Evolutionary conservation across 73 alveolate species (phyloP).

Genomic region (Tetrahymena elliotti): DNA sequence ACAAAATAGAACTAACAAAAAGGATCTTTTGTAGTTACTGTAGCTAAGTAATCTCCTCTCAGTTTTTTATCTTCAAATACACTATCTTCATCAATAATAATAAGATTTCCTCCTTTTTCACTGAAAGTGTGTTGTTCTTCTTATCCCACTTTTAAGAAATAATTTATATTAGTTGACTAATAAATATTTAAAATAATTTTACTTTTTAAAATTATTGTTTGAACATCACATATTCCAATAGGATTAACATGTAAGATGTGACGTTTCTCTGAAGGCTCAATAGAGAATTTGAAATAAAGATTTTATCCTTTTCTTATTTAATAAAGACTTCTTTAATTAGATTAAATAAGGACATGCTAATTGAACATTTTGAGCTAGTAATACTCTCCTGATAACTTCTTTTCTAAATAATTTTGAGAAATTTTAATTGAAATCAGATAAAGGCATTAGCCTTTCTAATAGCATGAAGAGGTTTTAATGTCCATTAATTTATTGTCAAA

Average conservation of each 20-base stretch:
- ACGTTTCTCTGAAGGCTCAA: not conserved
- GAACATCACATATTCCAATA: not conserved
- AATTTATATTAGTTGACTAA: not conserved
- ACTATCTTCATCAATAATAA: not conserved
- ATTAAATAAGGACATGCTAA: not conserved
- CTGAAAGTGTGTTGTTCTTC: not conserved
- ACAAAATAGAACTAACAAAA: not conserved
- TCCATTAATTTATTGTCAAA: not conserved
- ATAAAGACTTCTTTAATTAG: not conserved
- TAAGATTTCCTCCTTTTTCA: not conserved
- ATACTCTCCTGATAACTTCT: not conserved
- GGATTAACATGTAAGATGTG: not conserved
- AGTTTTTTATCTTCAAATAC: not conserved
- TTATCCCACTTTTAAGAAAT: not conserved
- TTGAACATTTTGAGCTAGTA: not conserved
- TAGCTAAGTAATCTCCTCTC: not conserved
- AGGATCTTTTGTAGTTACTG: not conserved
- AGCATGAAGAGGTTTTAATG: not conserved
- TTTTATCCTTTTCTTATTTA: not conserved
- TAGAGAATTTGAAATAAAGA: not conserved
- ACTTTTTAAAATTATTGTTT: not conserved
- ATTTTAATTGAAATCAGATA: not conserved
- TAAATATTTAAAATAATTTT: not conserved
- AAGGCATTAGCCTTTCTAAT: not conserved
- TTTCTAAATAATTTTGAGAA: not conserved